Evolutionary conservation across 2,329 filamentous ascomycete species (phyloP), one percentile per base, ranked within the genome.

Genomic region (Escovopsis sp.): DNA sequence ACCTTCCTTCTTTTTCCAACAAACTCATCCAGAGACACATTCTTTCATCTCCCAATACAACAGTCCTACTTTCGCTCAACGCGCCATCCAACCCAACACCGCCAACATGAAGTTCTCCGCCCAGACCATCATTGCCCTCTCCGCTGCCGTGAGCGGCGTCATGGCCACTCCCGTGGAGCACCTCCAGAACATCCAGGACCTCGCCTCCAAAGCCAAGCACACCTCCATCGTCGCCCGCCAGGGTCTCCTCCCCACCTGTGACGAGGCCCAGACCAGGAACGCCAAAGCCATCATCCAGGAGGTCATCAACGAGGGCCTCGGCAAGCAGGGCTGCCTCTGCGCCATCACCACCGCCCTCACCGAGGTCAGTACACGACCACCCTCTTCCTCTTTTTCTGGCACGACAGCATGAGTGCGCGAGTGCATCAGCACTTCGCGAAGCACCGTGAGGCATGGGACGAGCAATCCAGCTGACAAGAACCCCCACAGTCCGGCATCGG

Each of bases 331-430:
- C 25, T 46, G 45, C 36, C 27, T 42, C 16, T 43, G 40, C 27
- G 44, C 34, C 27, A 45, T 48, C 21, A 40, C 44, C 13, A 45
- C 45, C 5, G 44, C 34, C 33, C 41, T 48, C 19, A 40, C 41
- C 26, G 45, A 48, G 44, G 45, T 46, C 25, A 16, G 36, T n/a
- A 9, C 29, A 21, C 33, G n/a, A 10, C 13, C 23, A 7, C 8
- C 10, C 2, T 11, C 18, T 18, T 18, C 33, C 21, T 14, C 17
- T 18, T 5, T 11, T 16, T 31, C 5, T 19, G 15, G n/a, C n/a
- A n/a, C n/a, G n/a, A n/a, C n/a, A n/a, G n/a, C n/a, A n/a, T n/a
- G n/a, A n/a, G n/a, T n/a, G n/a, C n/a, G n/a, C n/a, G n/a, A n/a
- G n/a, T n/a, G n/a, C n/a, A n/a, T n/a, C n/a, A n/a, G n/a, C n/a